Conservation (phyloP, 2,329 filamentous ascomycete genomes). For the Pestalotiopsis sp. region DNA sequence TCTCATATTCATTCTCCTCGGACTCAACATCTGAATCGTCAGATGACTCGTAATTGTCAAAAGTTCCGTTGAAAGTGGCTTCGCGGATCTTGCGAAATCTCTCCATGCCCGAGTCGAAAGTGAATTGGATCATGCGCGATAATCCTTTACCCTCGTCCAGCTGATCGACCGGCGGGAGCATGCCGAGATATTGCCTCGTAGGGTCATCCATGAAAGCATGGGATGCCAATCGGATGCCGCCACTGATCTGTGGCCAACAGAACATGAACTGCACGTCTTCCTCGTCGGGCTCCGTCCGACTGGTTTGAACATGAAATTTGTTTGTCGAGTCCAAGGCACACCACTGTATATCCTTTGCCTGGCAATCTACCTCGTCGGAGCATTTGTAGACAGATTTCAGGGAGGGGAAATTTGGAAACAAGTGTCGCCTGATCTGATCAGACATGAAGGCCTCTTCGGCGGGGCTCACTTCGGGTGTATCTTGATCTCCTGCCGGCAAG, state of each 20-base stretch:
- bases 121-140: constrained; percentile 21
- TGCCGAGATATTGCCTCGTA: not conserved
- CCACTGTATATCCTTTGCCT: constrained; percentile 21
- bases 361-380: not conserved
- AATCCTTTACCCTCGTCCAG: not conserved
- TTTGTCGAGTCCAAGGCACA: constrained; percentile 20
- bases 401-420: not conserved
- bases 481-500: not conserved
- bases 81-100: constrained; percentile 14
- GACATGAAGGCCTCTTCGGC: constrained; percentile 9
- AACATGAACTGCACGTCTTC: constrained; percentile 23
- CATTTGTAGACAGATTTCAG: constrained; percentile 21
- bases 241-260: constrained; percentile 28
- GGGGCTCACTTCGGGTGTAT: not conserved
- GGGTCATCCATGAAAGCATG: constrained; percentile 10
- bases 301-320: constrained; percentile 19
- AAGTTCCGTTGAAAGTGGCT: not conserved
- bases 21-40: constrained; percentile 1
- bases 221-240: not conserved
- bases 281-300: constrained; percentile 18
- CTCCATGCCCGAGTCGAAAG: constrained; percentile 5
- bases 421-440: not conserved
- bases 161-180: not conserved
- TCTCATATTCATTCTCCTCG: constrained; percentile 26
- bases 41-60: constrained; percentile 11